Conservation (phyloP, 2,329 filamentous ascomycete species). For the Hymenoscyphus linearis region DNA sequence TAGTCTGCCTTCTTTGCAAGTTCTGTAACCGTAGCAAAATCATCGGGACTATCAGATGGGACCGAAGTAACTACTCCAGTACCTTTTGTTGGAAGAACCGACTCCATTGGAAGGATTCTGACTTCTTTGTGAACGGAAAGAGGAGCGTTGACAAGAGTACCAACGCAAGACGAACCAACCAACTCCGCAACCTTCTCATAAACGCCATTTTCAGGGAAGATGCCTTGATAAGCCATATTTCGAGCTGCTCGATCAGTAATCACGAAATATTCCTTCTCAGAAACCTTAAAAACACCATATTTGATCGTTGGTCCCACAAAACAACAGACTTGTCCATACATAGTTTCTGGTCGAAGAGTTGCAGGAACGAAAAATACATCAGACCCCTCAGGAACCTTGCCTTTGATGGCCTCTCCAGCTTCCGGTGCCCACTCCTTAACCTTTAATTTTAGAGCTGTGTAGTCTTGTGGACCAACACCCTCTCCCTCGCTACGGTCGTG, state of each 20-base stretch:
- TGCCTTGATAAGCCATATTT: slow-evolving; percentile 94
- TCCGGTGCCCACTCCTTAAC: slow-evolving; percentile 83
- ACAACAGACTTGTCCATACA: slow-evolving; percentile 97
- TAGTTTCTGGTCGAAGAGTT: slow-evolving; percentile 90
- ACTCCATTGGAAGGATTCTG: slow-evolving; percentile 90
- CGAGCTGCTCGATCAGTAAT: slow-evolving; percentile 76
- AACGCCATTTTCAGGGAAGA: slow-evolving; percentile 72
- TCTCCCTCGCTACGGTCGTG: slow-evolving; percentile 79
- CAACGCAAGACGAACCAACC: slow-evolving; percentile 73
- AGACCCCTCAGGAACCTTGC: slow-evolving; percentile 71
- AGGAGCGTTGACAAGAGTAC: slow-evolving; percentile 84
- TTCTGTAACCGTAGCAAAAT: slow-evolving; percentile 84
- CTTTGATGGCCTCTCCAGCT: slow-evolving; percentile 65
- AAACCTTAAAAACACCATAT: slow-evolving; percentile 82
- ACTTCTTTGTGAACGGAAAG: slow-evolving; percentile 81
- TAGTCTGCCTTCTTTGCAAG: slow-evolving; percentile 93
- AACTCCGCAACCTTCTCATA: slow-evolving; percentile 71
- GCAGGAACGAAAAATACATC: slow-evolving; percentile 88
- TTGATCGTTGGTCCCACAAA: slow-evolving; percentile 87
- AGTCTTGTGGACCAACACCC: slow-evolving; percentile 81
- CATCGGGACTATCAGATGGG: slow-evolving; percentile 91
- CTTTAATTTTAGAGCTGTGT: slow-evolving; percentile 86
- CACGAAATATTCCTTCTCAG: slow-evolving; percentile 75
- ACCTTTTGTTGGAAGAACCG: slow-evolving; percentile 86
- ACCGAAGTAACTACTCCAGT: slow-evolving; percentile 96